Evolutionary conservation across 108 stramenopile species (phyloP), one percentile per base, ranked within the genome.

Genomic region (Skeletonema tropicum): DNA sequence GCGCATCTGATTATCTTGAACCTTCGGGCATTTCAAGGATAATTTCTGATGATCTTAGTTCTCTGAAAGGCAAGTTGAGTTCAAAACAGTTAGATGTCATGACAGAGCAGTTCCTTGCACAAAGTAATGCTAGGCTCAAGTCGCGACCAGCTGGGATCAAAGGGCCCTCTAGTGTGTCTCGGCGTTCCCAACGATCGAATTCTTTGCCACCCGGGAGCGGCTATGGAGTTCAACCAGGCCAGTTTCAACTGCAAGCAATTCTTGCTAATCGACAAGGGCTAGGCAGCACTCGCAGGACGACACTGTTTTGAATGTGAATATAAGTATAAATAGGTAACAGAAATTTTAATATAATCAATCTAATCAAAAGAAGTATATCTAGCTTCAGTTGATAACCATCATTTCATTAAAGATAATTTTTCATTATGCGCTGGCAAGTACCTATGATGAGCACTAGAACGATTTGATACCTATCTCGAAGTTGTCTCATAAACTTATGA

Each of bases 21-120:
- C 19, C 23, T 9, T 9, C 52, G 23, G 52, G 2, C 52, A 23
- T 55, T 55, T 11, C 52, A 1, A 23, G 52, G 23, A 55, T 23
- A 23, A 23, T 10, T 2, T n/a, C 52, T 55, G 23, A n/a, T 55
- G 52, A 55, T 11, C 23, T 23, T 9, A 5, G 7, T 19, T 55
- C 52, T 23, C 52, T 55, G 23, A 21, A 21, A 55, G 9, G 52
- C 52, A 55, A 45, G 42, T 45, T 45, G 42, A 45, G 42, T 11
- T n/a, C 57, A 25, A 12, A 60, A 10, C 31, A 57, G 13, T 57
- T 76, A 19, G 61, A 76, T 76, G 67, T 48, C 36, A 76, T 76
- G 75, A 76, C 75, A 11, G 75, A 76, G 42, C 30, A 60, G 25
- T 68, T 76, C 61, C 60, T 76, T 14, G 42, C 68, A 41, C 42